These are phyloP conservation scores for Pythium insidiosum DNA, from an alignment of 352 stramenopile genomes.

Conservation along the genomic window DNA sequence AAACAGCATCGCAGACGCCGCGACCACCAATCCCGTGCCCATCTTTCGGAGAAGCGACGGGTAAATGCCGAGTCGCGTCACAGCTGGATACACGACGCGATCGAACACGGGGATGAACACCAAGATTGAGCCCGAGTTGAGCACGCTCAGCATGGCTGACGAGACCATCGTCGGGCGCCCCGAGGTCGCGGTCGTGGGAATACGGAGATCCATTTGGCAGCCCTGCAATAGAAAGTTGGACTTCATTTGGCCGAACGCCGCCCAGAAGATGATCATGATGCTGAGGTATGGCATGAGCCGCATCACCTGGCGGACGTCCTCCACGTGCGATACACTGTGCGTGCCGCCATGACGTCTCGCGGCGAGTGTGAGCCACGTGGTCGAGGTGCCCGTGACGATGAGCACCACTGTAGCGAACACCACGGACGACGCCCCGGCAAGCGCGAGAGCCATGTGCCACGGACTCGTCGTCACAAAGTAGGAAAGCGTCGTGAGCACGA, in stretches of 20 bases:
- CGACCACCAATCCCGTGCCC: conserved; percentile 76
- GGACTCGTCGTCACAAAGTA: conserved; percentile 64
- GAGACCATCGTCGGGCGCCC: conserved; percentile 30
- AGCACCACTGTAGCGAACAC: conserved; percentile 67
- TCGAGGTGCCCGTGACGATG: conserved; percentile 47
- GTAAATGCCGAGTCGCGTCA: conserved; percentile 54
- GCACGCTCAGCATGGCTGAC: conserved; percentile 78
- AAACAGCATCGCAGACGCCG: conserved; percentile 64
- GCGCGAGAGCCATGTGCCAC: conserved; percentile 54
- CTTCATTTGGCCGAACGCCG: conserved; percentile 74
- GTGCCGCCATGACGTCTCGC: conserved; percentile 41
- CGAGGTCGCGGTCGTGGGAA: conserved; percentile 3
- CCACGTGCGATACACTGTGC: conserved; percentile 46
- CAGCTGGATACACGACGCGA: conserved; percentile 64
- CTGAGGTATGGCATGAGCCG: conserved; percentile 75
- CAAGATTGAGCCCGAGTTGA: conserved; percentile 86
- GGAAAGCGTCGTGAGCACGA: conserved; percentile 68
- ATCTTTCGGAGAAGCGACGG: conserved; percentile 85
- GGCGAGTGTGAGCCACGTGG: conserved; percentile 48
- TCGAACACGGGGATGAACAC: conserved; percentile 89
- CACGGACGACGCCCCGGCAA: conserved; percentile 40
- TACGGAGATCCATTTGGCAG: not conserved
- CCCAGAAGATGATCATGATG: conserved; percentile 83
- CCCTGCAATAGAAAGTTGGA: conserved; percentile 79
- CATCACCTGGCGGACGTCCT: conserved; percentile 70